These are phyloP conservation scores for Rosa rugosa DNA, from an alignment of 306 rosid species.

Conservation along the genomic window DNA sequence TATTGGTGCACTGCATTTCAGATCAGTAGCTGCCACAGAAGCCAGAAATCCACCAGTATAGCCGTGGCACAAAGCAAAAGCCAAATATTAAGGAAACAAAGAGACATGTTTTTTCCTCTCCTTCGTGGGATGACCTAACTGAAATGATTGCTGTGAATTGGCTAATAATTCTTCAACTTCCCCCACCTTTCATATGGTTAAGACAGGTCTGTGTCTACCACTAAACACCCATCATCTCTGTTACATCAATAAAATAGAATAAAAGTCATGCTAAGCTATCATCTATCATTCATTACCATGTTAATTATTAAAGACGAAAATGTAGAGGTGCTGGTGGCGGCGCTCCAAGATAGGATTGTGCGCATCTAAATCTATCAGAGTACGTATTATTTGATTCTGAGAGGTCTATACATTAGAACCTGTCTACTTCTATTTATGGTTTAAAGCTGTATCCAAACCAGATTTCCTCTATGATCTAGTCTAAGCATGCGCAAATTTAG, in stretches of 20 bases:
- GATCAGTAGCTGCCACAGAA: neutral
- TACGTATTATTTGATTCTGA: neutral
- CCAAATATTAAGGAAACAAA: neutral
- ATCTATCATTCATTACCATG: neutral
- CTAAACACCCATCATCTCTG: neutral
- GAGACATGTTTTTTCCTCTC: constrained; percentile 11
- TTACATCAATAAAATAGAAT: constrained; percentile 1
- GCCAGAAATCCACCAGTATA: neutral
- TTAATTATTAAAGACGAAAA: neutral
- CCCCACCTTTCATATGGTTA: neutral
- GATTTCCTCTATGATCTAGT: neutral
- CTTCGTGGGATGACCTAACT: constrained; percentile 41
- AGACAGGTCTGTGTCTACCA: constrained; percentile 30
- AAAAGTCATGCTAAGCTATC: neutral
- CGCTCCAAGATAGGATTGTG: neutral
- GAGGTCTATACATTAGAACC: neutral
- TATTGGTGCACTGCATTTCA: neutral
- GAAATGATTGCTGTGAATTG: constrained; percentile 28
- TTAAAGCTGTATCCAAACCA: neutral
- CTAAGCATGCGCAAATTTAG: neutral
- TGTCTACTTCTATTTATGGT: neutral
- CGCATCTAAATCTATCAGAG: neutral
- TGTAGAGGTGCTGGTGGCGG: constrained; percentile 14
- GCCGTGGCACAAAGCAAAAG: neutral
- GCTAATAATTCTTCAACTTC: constrained; percentile 8